Evolutionary conservation across 495 filamentous ascomycete genomes (phyloP).

Genomic region (Hypoxylon lenormandii): DNA sequence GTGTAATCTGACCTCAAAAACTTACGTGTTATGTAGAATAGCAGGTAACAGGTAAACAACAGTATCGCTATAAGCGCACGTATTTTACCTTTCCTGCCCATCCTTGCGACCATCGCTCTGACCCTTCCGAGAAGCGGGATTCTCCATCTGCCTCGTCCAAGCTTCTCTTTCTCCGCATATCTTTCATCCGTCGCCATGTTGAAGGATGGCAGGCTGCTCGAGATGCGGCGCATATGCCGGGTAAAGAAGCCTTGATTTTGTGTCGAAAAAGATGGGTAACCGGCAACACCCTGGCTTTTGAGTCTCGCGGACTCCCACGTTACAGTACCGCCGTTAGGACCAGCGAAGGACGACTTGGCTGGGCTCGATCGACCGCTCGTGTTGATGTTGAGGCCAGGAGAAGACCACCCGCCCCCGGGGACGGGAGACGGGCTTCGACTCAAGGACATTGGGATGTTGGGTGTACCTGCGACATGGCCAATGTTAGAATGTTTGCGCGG

Average conservation of each 20-base stretch:
- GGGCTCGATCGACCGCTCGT: constrained; percentile 78
- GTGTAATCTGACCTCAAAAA: constrained; percentile 21
- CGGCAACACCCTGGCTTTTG: constrained; percentile 72
- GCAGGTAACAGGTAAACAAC: constrained; percentile 70
- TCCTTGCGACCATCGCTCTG: constrained; percentile 53
- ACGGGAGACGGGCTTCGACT: constrained; percentile 86
- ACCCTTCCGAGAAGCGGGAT: constrained; percentile 57
- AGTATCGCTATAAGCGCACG: constrained; percentile 68
- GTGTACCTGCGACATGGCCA: constrained; percentile 54
- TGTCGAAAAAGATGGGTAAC: constrained; percentile 84
- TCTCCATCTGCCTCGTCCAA: constrained; percentile 63
- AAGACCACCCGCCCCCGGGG: constrained; percentile 86
- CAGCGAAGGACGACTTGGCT: constrained; percentile 58
- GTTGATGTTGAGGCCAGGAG: constrained; percentile 77
- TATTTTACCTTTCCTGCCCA: constrained; percentile 66
- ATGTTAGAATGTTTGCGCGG: constrained; percentile 27
- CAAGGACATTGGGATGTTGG: constrained; percentile 74
- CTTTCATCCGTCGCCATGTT: constrained; percentile 52
- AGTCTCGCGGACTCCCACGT: constrained; percentile 88
- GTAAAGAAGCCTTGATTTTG: constrained; percentile 83
- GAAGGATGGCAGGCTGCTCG: constrained; percentile 79
- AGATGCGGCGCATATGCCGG: constrained; percentile 79
- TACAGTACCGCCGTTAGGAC: constrained; percentile 67
- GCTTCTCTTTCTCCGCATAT: constrained; percentile 83
- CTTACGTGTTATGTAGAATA: constrained; percentile 78